Conservation (phyloP, 345 rosid genomes). For the Populus alba region DNA sequence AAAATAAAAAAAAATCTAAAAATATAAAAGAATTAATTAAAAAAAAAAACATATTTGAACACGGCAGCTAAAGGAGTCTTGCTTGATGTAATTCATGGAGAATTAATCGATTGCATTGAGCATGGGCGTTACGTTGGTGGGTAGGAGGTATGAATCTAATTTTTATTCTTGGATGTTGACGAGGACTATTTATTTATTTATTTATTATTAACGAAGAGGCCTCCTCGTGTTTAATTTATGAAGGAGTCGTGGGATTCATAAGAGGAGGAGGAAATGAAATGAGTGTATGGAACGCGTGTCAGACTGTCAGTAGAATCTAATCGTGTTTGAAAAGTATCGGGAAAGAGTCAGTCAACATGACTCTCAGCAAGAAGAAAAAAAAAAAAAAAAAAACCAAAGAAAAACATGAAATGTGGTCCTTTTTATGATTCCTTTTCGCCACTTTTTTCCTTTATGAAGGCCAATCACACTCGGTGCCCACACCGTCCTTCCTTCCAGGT, state of each 20-base stretch:
- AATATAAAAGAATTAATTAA: too few relatives aligned
- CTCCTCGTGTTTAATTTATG: background rate
- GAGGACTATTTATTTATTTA: background rate
- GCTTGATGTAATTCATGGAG: too few relatives aligned
- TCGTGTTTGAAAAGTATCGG: background rate
- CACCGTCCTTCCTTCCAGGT: background rate
- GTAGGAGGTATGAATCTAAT: background rate
- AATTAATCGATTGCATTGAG: too few relatives aligned
- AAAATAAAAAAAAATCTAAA: too few relatives aligned
- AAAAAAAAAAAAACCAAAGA: background rate
- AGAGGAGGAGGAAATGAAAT: background rate
- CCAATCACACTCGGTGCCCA: background rate
- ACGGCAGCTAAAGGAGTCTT: too few relatives aligned
- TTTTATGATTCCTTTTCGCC: conserved; percentile 1
- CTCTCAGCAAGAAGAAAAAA: background rate
- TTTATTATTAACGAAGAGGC: background rate
- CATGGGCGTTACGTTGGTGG: too few relatives aligned
- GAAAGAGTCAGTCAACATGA: conserved; percentile 9
- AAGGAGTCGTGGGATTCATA: background rate
- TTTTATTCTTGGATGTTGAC: background rate
- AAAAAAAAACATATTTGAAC: too few relatives aligned
- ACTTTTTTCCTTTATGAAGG: background rate
- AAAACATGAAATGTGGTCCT: background rate
- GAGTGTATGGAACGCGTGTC: conserved; percentile 1
- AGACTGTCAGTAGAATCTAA: background rate